phyloP scores from a whole-genome alignment of 2,329 filamentous ascomycete genomes.

The Cladorrhinum sp. region DNA sequence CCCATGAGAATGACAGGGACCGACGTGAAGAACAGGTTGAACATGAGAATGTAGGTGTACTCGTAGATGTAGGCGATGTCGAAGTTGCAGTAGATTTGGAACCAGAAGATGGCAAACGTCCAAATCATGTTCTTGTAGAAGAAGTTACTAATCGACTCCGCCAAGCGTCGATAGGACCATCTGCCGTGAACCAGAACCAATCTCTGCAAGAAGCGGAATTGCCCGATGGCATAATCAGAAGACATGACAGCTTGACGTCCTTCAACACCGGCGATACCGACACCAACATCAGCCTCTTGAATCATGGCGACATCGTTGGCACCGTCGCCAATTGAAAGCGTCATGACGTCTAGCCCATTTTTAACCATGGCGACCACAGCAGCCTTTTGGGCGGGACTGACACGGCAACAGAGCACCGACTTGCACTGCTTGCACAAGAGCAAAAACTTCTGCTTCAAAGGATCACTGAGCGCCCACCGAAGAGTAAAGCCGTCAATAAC shows the following conservation, averaged over 20 bases:
- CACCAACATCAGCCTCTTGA: slow-evolving; percentile 93
- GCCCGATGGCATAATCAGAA: slow-evolving; percentile 90
- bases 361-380: slow-evolving; percentile 97
- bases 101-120: slow-evolving; percentile 97
- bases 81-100: slow-evolving; percentile 90
- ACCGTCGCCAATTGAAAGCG: slow-evolving; percentile 86
- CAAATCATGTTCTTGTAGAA: slow-evolving; percentile 99
- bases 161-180: slow-evolving; percentile 93
- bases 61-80: slow-evolving; percentile 97
- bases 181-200: slow-evolving; percentile 86
- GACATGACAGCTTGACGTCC: slow-evolving; percentile 93
- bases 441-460: slow-evolving; percentile 85
- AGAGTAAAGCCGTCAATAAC: slow-evolving; percentile 94
- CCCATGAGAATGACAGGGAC: slow-evolving; percentile 93
- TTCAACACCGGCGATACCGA: slow-evolving; percentile 91
- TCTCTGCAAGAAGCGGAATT: slow-evolving; percentile 84
- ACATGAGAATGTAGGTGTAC: slow-evolving; percentile 94
- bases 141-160: slow-evolving; percentile 95
- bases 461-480: slow-evolving; percentile 79
- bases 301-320: slow-evolving; percentile 98
- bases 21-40: slow-evolving; percentile 96
- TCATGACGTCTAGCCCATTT: slow-evolving; percentile 92
- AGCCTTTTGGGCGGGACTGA: slow-evolving; percentile 94
- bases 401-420: slow-evolving; percentile 93
- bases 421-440: slow-evolving; percentile 96